Evolutionary conservation across 495 filamentous ascomycete genomes (phyloP), one percentile per base, ranked within the genome.

Genomic region (Penicillium maclennaniae): DNA sequence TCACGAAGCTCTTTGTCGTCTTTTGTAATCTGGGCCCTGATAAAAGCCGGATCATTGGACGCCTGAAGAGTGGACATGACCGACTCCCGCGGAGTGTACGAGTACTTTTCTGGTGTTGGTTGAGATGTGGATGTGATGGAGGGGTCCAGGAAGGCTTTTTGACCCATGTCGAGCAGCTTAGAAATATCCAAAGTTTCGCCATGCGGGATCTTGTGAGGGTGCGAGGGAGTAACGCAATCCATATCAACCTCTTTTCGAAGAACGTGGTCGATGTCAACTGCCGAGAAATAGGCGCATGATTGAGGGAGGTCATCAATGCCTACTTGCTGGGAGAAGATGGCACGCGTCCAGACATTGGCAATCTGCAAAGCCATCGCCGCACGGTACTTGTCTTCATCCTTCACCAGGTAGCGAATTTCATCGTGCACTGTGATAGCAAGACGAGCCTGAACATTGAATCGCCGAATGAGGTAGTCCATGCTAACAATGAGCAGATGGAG

Each of bases 161-260:
- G 59, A 19, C 85, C 87, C 64, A 87, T 91, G 3, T 79, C 78
- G 9, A 97, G 76, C 4, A 98, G 80, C 34, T 84, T 69, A 15
- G 66, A 56, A 43, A 98, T 96, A 63, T 91, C 89, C 19, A 97
- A 60, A 49, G 80, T 88, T 71, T 97, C 91, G 27, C 93, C 93
- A 7, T 84, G 88, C 0, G 88, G 83, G 45, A 98, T 97, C 36
- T 83, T 80, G 21, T 79, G 69, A 0, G 81, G 83, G 62, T 97
- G 88, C 37, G 87, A 91, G 8, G 95, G 93, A 1, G 93, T 98
- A 43, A 96, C 68, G 66, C 93, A 98, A 62, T 96, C 88, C 89
- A 98, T 95, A 64, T 97, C 85, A 17, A 98, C 95, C 63, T 98
- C 93, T 66, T 98, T 98, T 34, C 93, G 86, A 15, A 98, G 79